Percentiles rank a stretch among this genome's conserved stretches.
These are phyloP conservation scores for Fragilariopsis cylindrus DNA, from an alignment of 108 stramenopile genomes.

Conservation along the genomic window DNA sequence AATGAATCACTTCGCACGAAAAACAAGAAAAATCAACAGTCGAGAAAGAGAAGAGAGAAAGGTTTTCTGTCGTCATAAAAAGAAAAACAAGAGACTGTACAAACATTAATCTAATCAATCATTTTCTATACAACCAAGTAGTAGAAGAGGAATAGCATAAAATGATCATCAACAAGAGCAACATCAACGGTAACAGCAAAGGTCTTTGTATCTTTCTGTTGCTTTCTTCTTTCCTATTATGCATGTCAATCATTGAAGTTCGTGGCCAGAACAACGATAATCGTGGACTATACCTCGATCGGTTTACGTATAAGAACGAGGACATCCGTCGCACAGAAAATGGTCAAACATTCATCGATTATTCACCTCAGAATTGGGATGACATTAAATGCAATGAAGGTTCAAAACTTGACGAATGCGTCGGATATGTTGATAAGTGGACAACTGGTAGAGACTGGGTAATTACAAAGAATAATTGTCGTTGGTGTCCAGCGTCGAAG, in stretches of 20 bases:
- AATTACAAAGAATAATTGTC: slow-evolving; percentile 29
- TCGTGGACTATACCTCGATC: slow-evolving; percentile 12
- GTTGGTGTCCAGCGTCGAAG: slow-evolving; percentile 31
- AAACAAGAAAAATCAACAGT: too few species aligned
- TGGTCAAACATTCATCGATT: slow-evolving; percentile 20
- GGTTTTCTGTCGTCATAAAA: too few species aligned
- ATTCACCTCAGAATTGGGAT: slow-evolving; percentile 23
- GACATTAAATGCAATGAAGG: slow-evolving; percentile 28
- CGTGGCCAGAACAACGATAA: background rate
- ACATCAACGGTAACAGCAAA: background rate
- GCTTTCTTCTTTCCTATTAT: background rate
- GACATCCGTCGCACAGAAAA: slow-evolving; percentile 8
- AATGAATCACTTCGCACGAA: too few species aligned
- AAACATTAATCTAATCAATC: too few species aligned
- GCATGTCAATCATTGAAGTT: background rate
- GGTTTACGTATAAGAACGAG: slow-evolving; percentile 6
- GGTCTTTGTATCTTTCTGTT: background rate
- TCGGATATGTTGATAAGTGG: slow-evolving; percentile 36
- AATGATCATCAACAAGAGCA: too few species aligned
- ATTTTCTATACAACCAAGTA: background rate
- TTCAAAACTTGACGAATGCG: slow-evolving; percentile 20
- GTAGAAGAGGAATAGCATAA: background rate
- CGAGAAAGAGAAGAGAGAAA: too few species aligned
- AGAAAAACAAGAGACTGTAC: too few species aligned
- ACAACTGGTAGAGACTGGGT: slow-evolving; percentile 28